Evolutionary conservation across 306 rosid species (phyloP), one percentile per base, ranked within the genome.

Genomic region (Sicyos baderoa): DNA sequence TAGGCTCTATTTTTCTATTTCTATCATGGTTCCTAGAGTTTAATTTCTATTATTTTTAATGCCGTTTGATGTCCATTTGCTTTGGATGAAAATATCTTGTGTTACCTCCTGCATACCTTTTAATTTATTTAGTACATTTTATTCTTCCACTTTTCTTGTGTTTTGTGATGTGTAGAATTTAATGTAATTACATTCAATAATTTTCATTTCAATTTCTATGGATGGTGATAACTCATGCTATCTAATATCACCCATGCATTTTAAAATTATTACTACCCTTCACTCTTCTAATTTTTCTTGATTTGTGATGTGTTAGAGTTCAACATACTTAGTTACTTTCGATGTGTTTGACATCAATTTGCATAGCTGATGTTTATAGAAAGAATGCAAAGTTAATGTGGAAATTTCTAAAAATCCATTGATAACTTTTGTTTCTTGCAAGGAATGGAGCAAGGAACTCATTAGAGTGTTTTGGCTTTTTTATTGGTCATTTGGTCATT

Each of bases 51-150:
- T 5, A 64, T 1, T 44, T 63, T 65, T 22, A 47, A 45, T 66
- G 44, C 48, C 48, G 9, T 8, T 66, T 66, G 55, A 65, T 66
- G 22, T 47, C 57, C 23, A 48, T 66, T 47, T 22, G 22, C 44
- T 66, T 66, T 66, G 71, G 56, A 48, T 22, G 71, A 62, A 37
- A n/a, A 17, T 18, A 19, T 37, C 51, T 40, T 49, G 27, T 18
- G 27, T 37, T 2, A 13, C 37, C 23, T 60, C 47, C 66, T 60
- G 66, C 8, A n/a, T 32, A 2, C n/a, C 9, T 9, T 32, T 57
- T 57, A 16, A 32, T 17, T 60, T 60, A 17, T n/a, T 37, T 61
- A 32, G 17, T 6, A n/a, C 49, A 11, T 8, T 29, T 15, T 32
- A 60, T 60, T 32, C 15, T 60, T 60, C 65, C 32, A 59, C 32